phyloP scores from a whole-genome alignment of 495 filamentous ascomycete genomes.

The Usnea hakonensis region DNA sequence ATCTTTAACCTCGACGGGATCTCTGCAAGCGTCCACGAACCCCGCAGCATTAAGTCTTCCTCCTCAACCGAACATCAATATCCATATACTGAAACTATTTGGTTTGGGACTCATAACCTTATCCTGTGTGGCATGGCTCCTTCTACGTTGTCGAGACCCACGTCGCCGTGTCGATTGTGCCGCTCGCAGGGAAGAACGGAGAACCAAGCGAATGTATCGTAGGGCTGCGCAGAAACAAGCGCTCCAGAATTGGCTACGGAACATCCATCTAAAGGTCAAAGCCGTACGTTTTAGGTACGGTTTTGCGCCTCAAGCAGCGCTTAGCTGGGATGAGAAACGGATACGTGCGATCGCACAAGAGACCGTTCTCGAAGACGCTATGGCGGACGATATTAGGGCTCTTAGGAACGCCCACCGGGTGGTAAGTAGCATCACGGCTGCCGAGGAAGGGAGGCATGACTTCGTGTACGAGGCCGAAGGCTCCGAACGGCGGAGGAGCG shows the following conservation, averaged over 20 bases:
- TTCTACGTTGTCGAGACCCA: conserved; percentile 30
- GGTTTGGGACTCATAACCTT: conserved; percentile 26
- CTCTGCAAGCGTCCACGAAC: conserved; percentile 6
- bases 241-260: conserved; percentile 30
- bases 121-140: conserved; percentile 29
- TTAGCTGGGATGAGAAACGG: conserved; percentile 22
- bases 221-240: conserved; percentile 35
- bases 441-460: conserved; percentile 32
- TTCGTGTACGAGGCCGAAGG: conserved; percentile 15
- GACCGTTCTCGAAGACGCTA: conserved; percentile 18
- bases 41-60: conserved; percentile 7
- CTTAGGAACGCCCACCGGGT: conserved; percentile 39
- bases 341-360: conserved; percentile 30
- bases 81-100: conserved; percentile 21
- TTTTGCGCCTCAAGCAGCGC: background rate
- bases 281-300: conserved; percentile 17
- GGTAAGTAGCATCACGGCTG: conserved; percentile 39
- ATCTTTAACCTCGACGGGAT: conserved; percentile 2
- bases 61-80: conserved; percentile 11
- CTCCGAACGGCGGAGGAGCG: conserved; percentile 19
- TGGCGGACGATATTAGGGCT: conserved; percentile 39
- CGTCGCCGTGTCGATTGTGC: conserved; percentile 33
- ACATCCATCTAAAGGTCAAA: background rate
- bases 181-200: conserved; percentile 35
- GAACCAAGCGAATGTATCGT: conserved; percentile 33